Conservation (phyloP, 2,329 filamentous ascomycete species). For the Tolypocladium inflatum region DNA sequence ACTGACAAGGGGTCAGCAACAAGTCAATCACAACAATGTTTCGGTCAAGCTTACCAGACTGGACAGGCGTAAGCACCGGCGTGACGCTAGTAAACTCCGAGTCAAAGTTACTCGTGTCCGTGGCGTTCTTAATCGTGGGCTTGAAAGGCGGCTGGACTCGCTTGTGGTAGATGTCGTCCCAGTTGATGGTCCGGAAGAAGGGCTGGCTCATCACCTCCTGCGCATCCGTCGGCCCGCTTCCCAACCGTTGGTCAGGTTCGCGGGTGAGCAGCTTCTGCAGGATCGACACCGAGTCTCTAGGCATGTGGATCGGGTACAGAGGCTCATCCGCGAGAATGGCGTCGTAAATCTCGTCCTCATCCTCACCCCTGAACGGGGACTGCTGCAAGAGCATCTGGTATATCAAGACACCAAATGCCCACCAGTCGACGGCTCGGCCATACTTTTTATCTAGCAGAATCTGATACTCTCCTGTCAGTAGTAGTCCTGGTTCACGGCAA, state of each 20-base stretch:
- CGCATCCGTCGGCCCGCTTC: conserved; percentile 90
- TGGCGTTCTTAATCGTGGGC: conserved; percentile 81
- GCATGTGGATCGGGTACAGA: conserved; percentile 97
- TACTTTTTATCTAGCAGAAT: conserved; percentile 98
- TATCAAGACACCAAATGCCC: conserved; percentile 97
- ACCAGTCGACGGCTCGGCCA: conserved; percentile 95
- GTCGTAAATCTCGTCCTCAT: conserved; percentile 99
- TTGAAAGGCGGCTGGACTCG: conserved; percentile 80
- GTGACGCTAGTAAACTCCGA: conserved; percentile 98
- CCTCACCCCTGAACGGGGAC: conserved; percentile 95
- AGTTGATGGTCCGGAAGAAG: conserved; percentile 96
- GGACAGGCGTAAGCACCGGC: conserved; percentile 90
- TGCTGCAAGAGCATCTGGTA: conserved; percentile 99
- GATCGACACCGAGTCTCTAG: conserved; percentile 92
- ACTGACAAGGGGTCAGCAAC: conserved; percentile 45
- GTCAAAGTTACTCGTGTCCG: conserved; percentile 99
- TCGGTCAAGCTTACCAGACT: conserved; percentile 65
- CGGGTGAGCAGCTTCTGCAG: conserved; percentile 93
- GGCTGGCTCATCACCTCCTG: conserved; percentile 99
- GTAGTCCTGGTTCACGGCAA: background rate
- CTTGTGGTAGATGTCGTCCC: conserved; percentile 98
- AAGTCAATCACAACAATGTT: background rate
- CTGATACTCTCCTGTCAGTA: conserved; percentile 34
- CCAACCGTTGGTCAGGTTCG: conserved; percentile 86
- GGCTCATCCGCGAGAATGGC: conserved; percentile 96